phyloP scores from a whole-genome alignment of 2,329 filamentous ascomycete genomes.

The Zarea fungicola region DNA sequence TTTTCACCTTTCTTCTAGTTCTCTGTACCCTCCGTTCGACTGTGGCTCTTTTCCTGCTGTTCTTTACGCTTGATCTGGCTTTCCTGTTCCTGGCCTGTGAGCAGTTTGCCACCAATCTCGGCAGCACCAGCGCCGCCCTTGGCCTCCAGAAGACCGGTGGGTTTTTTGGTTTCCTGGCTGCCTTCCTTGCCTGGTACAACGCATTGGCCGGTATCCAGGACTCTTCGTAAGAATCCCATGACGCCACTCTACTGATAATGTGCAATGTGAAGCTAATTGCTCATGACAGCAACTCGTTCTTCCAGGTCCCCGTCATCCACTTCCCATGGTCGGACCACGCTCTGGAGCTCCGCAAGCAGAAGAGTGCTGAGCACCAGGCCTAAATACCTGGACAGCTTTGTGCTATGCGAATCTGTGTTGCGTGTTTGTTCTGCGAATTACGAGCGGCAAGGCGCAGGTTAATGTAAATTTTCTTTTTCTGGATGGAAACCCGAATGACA shows the following conservation, averaged over 20 bases:
- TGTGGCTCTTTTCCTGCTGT: slow-evolving; percentile 71
- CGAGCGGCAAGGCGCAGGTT: too few relatives aligned
- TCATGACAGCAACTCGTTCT: slow-evolving; percentile 80
- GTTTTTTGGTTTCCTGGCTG: slow-evolving; percentile 72
- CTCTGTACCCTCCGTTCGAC: slow-evolving; percentile 72
- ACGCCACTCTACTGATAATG: background rate
- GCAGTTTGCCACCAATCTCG: slow-evolving; percentile 53
- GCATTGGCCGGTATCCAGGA: slow-evolving; percentile 78
- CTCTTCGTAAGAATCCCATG: slow-evolving; percentile 46
- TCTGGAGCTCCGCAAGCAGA: slow-evolving; percentile 47
- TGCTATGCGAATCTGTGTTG: background rate
- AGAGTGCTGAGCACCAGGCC: slow-evolving; percentile 38
- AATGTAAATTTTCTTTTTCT: too few relatives aligned
- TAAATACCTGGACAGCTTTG: background rate
- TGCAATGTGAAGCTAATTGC: too few relatives aligned
- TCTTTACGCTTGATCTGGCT: slow-evolving; percentile 70
- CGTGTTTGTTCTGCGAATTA: background rate
- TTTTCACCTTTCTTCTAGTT: slow-evolving; percentile 72
- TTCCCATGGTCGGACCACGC: slow-evolving; percentile 90
- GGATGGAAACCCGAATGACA: background rate
- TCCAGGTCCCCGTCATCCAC: slow-evolving; percentile 85
- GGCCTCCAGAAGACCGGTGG: slow-evolving; percentile 66
- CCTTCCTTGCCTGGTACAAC: slow-evolving; percentile 84
- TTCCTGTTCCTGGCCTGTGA: slow-evolving; percentile 68
- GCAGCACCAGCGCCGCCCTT: slow-evolving; percentile 37